These are phyloP conservation scores for Yamadazyma diddensiae DNA, from an alignment of 1,139 yeast genomes.

Conservation along the genomic window DNA sequence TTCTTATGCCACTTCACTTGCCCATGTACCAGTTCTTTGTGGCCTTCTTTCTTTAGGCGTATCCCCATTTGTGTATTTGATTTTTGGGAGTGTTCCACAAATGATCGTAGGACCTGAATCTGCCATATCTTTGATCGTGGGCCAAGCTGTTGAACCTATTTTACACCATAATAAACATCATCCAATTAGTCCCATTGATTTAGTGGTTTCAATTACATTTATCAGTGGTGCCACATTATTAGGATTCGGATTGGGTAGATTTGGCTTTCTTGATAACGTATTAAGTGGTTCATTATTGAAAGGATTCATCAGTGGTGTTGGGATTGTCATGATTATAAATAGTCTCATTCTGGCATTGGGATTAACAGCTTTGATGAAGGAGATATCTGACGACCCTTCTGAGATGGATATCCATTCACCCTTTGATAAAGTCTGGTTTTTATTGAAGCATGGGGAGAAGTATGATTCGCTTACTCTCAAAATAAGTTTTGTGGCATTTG, in stretches of 20 bases:
- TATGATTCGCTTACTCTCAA: conserved; percentile 51
- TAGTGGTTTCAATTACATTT: conserved; percentile 71
- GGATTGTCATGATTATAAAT: conserved; percentile 81
- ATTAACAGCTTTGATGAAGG: conserved; percentile 38
- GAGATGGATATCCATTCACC: conserved; percentile 72
- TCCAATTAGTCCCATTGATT: conserved; percentile 55
- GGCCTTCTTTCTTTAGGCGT: conserved; percentile 82
- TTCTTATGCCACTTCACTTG: conserved; percentile 86
- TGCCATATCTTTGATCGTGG: conserved; percentile 86
- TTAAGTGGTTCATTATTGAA: conserved; percentile 77
- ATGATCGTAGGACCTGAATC: conserved; percentile 98
- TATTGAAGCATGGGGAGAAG: conserved; percentile 38
- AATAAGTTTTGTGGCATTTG: conserved; percentile 50
- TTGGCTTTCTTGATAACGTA: conserved; percentile 88
- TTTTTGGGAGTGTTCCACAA: conserved; percentile 91
- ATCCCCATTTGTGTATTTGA: conserved; percentile 77
- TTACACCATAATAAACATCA: conserved; percentile 48
- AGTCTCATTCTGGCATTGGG: conserved; percentile 75
- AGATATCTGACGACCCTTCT: conserved; percentile 31
- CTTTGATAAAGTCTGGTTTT: conserved; percentile 62
- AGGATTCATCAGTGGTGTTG: conserved; percentile 94
- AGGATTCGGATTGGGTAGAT: conserved; percentile 75
- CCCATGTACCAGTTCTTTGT: conserved; percentile 84
- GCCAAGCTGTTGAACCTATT: conserved; percentile 80
- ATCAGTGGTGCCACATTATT: conserved; percentile 74